Percentiles rank a stretch among this genome's conserved stretches.
phyloP scores from a whole-genome alignment of 2,329 filamentous ascomycete genomes.

The Ophiostoma ips region DNA sequence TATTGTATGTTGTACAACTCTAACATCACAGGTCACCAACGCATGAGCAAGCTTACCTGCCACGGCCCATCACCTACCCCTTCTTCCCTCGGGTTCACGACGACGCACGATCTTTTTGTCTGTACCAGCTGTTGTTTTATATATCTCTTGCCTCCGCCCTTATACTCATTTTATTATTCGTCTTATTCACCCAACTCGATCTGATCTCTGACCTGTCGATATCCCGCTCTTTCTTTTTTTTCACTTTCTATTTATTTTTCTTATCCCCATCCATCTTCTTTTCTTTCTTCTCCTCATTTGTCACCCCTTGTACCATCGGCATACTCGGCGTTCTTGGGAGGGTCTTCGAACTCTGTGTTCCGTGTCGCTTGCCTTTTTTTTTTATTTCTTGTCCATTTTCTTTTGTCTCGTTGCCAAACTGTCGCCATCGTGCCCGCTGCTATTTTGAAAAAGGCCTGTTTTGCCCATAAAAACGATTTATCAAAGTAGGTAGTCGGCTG shows the following conservation, averaged over 20 bases:
- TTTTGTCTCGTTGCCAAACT: too few species aligned
- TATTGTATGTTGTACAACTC: background rate
- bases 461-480: too few species aligned
- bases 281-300: background rate
- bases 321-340: constrained; percentile 23
- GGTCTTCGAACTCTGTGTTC: constrained; percentile 11
- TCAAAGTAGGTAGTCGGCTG: too few species aligned
- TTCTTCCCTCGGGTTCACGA: constrained; percentile 8
- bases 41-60: constrained; percentile 31
- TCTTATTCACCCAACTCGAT: background rate
- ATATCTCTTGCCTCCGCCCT: constrained; percentile 13
- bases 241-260: too few species aligned
- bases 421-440: too few species aligned
- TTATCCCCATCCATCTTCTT: background rate
- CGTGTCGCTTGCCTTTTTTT: constrained; percentile 7
- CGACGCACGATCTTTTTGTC: constrained; percentile 26
- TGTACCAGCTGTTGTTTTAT: constrained; percentile 20
- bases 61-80: constrained; percentile 12
- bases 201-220: background rate
- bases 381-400: background rate
- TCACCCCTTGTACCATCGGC: constrained; percentile 19
- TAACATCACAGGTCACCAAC: constrained; percentile 30
- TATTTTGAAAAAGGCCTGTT: background rate
- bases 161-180: background rate
- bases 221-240: background rate